These are phyloP conservation scores for Fusarium caatingaense DNA, from an alignment of 2,329 filamentous ascomycete genomes.

Conservation along the genomic window DNA sequence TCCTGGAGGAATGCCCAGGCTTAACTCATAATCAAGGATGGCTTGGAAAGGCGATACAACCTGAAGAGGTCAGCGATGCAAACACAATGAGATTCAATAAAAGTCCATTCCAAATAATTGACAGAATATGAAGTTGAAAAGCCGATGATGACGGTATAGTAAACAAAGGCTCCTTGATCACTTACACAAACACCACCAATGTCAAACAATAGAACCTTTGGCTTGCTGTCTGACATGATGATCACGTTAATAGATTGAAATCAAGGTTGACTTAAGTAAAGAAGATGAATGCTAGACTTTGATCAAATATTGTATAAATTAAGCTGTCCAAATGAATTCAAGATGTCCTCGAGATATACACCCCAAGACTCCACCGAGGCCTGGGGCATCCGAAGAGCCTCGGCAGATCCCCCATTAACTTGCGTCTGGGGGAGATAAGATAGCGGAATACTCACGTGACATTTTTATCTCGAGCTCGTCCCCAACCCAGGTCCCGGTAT, in stretches of 20 bases:
- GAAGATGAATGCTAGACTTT: conserved; percentile 35
- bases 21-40: conserved; percentile 89
- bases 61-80: conserved; percentile 56
- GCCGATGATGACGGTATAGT: background rate
- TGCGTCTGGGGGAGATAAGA: conserved; percentile 17
- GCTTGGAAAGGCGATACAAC: conserved; percentile 92
- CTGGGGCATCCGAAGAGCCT: conserved; percentile 39
- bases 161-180: conserved; percentile 41
- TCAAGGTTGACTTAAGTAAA: too few species aligned
- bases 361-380: conserved; percentile 23
- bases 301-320: background rate
- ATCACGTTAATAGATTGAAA: background rate
- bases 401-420: conserved; percentile 39
- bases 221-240: conserved; percentile 55
- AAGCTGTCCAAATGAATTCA: background rate
- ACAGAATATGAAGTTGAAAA: background rate
- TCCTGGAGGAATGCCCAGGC: conserved; percentile 80
- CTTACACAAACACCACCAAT: conserved; percentile 97
- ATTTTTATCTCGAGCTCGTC: conserved; percentile 47
- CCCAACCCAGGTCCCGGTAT: conserved; percentile 51
- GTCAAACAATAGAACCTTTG: conserved; percentile 88
- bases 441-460: conserved; percentile 43
- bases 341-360: conserved; percentile 12
- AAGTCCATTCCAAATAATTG: too few species aligned
- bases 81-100: background rate